Conservation (phyloP, 2,329 filamentous ascomycete genomes). For the Phyllosticta capitalensis region DNA sequence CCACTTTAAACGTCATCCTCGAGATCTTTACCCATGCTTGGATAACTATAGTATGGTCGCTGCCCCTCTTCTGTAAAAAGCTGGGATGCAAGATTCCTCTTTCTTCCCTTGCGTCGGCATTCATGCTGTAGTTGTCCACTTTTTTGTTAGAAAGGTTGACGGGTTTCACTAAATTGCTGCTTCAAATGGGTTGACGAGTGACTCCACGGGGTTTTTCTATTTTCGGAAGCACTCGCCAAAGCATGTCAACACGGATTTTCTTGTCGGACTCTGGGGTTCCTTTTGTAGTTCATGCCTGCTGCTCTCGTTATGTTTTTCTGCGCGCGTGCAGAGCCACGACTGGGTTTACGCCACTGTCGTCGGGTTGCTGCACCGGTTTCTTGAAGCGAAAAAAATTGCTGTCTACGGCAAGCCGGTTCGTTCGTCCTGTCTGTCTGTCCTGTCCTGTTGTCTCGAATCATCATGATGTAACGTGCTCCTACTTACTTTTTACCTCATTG, state of each 20-base stretch:
- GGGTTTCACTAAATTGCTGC: slow-evolving; percentile 11
- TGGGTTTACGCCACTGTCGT: not conserved
- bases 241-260: slow-evolving; percentile 10
- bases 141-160: slow-evolving; percentile 9
- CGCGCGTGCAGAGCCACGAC: not conserved
- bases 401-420: not conserved
- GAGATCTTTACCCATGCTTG: slow-evolving; percentile 10
- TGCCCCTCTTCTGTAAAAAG: slow-evolving; percentile 11
- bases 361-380: not conserved
- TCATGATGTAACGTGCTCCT: slow-evolving; percentile 12
- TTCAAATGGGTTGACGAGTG: slow-evolving; percentile 10
- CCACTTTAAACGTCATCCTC: slow-evolving; percentile 2
- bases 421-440: not conserved
- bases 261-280: slow-evolving; percentile 10
- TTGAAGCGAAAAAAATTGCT: not conserved
- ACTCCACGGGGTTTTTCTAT: slow-evolving; percentile 5
- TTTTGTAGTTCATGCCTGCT: slow-evolving; percentile 8
- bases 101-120: slow-evolving; percentile 8
- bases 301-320: not conserved
- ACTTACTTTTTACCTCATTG: slow-evolving; percentile 3
- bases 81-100: slow-evolving; percentile 10
- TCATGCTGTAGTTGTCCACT: slow-evolving; percentile 12
- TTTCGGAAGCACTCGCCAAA: slow-evolving; percentile 7
- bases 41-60: slow-evolving; percentile 11
- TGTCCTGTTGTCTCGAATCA: not conserved